These are phyloP conservation scores for Metschnikowia proteae DNA, from an alignment of 805 yeast genomes.

Conservation along the genomic window DNA sequence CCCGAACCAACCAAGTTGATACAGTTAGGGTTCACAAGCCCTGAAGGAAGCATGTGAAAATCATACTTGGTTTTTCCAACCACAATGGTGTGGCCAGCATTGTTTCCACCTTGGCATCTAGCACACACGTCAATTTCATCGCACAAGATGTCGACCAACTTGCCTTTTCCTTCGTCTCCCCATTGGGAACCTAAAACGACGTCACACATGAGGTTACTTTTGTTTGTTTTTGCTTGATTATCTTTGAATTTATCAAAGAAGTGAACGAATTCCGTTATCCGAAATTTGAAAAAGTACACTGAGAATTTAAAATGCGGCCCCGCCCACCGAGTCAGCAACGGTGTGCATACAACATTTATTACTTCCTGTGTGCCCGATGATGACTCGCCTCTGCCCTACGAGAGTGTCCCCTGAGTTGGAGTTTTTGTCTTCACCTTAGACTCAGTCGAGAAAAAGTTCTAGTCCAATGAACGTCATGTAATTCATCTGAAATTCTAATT, in stretches of 20 bases:
- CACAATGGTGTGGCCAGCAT: slow-evolving; percentile 98
- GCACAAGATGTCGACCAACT: slow-evolving; percentile 90
- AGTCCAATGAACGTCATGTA: too few species aligned
- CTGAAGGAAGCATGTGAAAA: slow-evolving; percentile 98
- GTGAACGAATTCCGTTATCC: slow-evolving; percentile 30
- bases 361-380: background rate
- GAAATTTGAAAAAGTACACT: slow-evolving; percentile 17
- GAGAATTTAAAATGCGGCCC: slow-evolving; percentile 5
- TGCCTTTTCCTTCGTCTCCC: slow-evolving; percentile 99
- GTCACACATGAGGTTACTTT: slow-evolving; percentile 53
- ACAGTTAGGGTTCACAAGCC: slow-evolving; percentile 93
- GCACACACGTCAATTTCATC: slow-evolving; percentile 96
- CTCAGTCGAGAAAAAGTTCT: too few species aligned
- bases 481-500: too few species aligned
- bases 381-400: background rate
- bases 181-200: slow-evolving; percentile 98
- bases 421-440: background rate
- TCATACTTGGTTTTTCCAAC: slow-evolving; percentile 86
- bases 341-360: slow-evolving; percentile 1
- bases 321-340: slow-evolving; percentile 3
- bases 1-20: slow-evolving; percentile 90
- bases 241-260: slow-evolving; percentile 19
- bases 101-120: slow-evolving; percentile 98
- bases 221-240: slow-evolving; percentile 6
- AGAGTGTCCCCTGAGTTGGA: background rate